Base-by-base conservation (phyloP, 2,329 filamentous ascomycete species). In the Rhynchosporium graminicola region DNA sequence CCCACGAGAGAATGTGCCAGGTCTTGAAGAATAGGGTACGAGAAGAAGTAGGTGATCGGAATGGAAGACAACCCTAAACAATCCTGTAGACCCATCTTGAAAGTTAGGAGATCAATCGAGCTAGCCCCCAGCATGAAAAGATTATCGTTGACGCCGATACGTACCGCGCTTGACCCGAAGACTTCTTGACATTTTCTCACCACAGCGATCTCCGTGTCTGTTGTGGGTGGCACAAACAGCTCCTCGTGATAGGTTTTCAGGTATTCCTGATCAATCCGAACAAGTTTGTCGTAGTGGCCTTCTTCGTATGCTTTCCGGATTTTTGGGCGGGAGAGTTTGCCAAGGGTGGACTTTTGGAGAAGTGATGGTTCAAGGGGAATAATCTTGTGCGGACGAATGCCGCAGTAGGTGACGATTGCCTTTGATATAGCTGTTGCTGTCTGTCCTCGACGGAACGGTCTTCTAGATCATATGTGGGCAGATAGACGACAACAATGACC, bases 291-390 rank as follows among this genome's bases (percentile, higher is more conserved):
- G 58, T 72, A 75, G 4, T 61, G 65, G 10, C 76, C 75, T 8
- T 48, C 55, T 50, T 75, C 71, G 38, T 72, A 74, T 2, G 65
- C 60, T 12, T 56, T 59, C 12, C 63, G 64, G 26, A 78, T 68
- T 66, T 78, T 80, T 8, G 72, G 55, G 4, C 76, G 65, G 1
- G 77, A 78, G 4, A 80, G 68, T 67, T 80, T 80, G 6, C 78
- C 77, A 1, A 80, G 70, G 0, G 77, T 70, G 0, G 77, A 74
- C 65, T 74, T 76, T n/a, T 68, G 70, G 0, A 79, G 63, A 8
- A 70, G 43, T 8, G 57, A 33, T 33, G 58, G 54, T 12, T 60
- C 57, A 2, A 77, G 63, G 0, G 75, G 69, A 26, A 77, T 59
- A 26, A 76, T 64, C 6, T 69, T 62, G 31, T 68, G 65, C 4